Percentiles rank a stretch among this genome's conserved stretches.
Conservation (phyloP, 208 protist genomes). For the Wallacemonas rigidus region DNA sequence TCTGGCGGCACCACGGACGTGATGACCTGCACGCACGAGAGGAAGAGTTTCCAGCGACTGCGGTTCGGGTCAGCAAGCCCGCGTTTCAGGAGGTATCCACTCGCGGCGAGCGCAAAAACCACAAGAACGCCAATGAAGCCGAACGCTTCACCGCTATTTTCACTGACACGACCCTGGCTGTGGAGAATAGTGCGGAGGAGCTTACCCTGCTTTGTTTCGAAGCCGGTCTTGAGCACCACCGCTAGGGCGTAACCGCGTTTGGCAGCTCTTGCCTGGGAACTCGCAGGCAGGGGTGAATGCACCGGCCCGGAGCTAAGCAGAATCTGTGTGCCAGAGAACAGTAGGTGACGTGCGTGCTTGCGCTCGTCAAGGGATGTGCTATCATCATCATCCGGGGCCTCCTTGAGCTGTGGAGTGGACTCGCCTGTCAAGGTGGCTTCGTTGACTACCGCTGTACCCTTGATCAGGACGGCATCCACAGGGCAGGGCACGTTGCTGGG, state of each 20-base stretch:
- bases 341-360: conserved; percentile 90
- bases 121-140: conserved; percentile 97
- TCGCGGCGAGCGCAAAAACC: conserved; percentile 95
- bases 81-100: conserved; percentile 94
- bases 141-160: conserved; percentile 95
- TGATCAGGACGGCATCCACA: conserved; percentile 95
- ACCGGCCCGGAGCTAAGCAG: conserved; percentile 87
- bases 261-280: conserved; percentile 3
- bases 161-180: conserved; percentile 94
- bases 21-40: conserved; percentile 98
- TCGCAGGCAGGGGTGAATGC: conserved; percentile 20
- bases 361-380: conserved; percentile 70
- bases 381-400: conserved; percentile 74
- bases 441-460: conserved; percentile 97
- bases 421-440: conserved; percentile 99
- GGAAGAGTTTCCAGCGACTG: conserved; percentile 96
- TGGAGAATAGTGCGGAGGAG: conserved; percentile 94
- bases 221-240: conserved; percentile 98
- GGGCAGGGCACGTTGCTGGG: conserved; percentile 83
- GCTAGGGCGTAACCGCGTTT: conserved; percentile 67
- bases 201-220: conserved; percentile 98
- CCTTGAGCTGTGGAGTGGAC: conserved; percentile 98
- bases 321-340: conserved; percentile 95
- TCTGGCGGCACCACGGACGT: conserved; percentile 99
- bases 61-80: conserved; percentile 81